These are phyloP conservation scores for Phlebiopsis gigantea DNA, from an alignment of 768 basidiomycete genomes.

Conservation along the genomic window DNA sequence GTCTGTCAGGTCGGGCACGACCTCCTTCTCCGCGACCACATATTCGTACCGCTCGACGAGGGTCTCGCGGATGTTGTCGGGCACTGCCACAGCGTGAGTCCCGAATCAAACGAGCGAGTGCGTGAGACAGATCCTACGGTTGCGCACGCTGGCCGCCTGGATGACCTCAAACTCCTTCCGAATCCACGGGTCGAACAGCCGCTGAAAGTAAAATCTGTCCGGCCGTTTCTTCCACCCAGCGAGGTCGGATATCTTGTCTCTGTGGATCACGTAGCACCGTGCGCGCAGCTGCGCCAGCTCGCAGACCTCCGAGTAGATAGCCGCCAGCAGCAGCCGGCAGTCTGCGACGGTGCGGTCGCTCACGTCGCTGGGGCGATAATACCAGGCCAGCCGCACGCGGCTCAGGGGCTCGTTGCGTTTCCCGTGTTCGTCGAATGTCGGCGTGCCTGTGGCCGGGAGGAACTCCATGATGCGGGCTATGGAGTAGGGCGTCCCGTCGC, in stretches of 20 bases:
- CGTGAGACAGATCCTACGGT: slow-evolving; percentile 52
- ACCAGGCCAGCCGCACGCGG: slow-evolving; percentile 90
- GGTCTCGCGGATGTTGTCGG: slow-evolving; percentile 71
- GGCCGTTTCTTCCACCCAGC: slow-evolving; percentile 91
- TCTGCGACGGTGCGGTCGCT: slow-evolving; percentile 88
- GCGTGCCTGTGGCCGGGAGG: slow-evolving; percentile 66
- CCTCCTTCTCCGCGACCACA: slow-evolving; percentile 91
- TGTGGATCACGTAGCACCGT: slow-evolving; percentile 90
- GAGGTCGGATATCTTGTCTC: slow-evolving; percentile 92
- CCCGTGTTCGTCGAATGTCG: slow-evolving; percentile 49
- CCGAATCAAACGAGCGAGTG: background rate
- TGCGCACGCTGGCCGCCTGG: slow-evolving; percentile 77
- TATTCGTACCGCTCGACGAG: slow-evolving; percentile 87
- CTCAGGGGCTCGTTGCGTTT: slow-evolving; percentile 66
- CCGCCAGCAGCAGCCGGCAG: slow-evolving; percentile 86
- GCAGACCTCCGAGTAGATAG: slow-evolving; percentile 95
- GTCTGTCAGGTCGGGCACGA: slow-evolving; percentile 87
- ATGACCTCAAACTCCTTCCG: slow-evolving; percentile 98
- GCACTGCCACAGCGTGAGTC: slow-evolving; percentile 47
- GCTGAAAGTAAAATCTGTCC: slow-evolving; percentile 95
- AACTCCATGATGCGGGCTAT: slow-evolving; percentile 98
- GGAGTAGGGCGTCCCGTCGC: slow-evolving; percentile 93
- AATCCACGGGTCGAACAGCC: slow-evolving; percentile 95
- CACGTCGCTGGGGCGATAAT: slow-evolving; percentile 95
- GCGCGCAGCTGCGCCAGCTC: slow-evolving; percentile 91